phyloP scores from a whole-genome alignment of 306 rosid species.

The Cicer chorassanicum region DNA sequence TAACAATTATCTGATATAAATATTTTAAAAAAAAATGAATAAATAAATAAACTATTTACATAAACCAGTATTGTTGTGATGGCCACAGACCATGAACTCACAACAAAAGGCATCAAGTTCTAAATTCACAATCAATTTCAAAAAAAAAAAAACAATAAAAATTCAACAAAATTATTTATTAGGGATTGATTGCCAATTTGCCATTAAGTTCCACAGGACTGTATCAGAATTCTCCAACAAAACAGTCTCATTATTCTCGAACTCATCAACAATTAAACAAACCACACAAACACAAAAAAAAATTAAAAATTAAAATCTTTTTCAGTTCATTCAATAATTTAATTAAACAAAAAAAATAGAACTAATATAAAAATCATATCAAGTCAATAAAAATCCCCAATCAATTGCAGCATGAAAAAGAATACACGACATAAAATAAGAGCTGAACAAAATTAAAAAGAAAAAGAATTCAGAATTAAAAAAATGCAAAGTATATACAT shows the following conservation, averaged over 20 bases:
- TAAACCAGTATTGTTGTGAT: neutral
- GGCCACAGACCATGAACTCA: slow-evolving; percentile 18
- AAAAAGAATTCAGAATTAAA: neutral
- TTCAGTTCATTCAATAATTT: neutral
- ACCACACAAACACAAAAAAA: neutral
- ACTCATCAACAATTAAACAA: slow-evolving; percentile 23
- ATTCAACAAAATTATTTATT: slow-evolving; percentile 2
- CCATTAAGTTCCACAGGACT: neutral
- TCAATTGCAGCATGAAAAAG: slow-evolving; percentile 35
- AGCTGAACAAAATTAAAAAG: neutral
- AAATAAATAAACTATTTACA: neutral
- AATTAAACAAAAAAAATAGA: slow-evolving; percentile 31
- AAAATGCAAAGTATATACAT: slow-evolving; percentile 6
- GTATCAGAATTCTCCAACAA: slow-evolving; percentile 2
- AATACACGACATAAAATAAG: neutral
- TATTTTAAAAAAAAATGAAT: too few species aligned
- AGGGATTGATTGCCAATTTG: slow-evolving; percentile 25
- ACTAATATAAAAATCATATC: neutral
- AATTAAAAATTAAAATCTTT: neutral
- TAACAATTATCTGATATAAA: neutral
- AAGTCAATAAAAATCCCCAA: slow-evolving; percentile 23
- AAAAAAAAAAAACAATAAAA: slow-evolving; percentile 21
- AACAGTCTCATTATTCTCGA: slow-evolving; percentile 29
- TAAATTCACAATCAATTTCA: slow-evolving; percentile 21
- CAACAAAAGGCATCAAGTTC: slow-evolving; percentile 4